These are phyloP conservation scores for Aspergillus olivimuriae DNA, from an alignment of 495 filamentous ascomycete species.

Conservation along the genomic window DNA sequence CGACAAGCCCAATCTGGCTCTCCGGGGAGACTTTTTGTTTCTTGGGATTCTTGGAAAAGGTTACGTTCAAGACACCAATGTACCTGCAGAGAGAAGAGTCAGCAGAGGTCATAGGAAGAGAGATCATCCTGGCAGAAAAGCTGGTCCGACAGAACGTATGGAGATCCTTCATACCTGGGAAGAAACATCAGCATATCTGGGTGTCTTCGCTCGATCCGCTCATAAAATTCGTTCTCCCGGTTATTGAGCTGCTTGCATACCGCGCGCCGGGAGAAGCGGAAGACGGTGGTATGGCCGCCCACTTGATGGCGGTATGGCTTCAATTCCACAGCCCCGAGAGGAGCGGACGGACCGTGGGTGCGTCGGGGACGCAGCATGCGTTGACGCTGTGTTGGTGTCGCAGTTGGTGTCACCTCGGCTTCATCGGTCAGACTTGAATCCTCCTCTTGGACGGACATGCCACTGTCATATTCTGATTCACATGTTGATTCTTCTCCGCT, in stretches of 20 bases:
- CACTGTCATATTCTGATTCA: conserved; percentile 58
- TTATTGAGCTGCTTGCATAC: conserved; percentile 98
- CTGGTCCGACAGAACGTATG: too few relatives aligned
- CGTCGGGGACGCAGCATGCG: conserved; percentile 28
- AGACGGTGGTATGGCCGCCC: conserved; percentile 91
- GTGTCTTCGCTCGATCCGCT: conserved; percentile 85
- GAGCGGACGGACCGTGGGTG: conserved; percentile 39
- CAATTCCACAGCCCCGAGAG: conserved; percentile 86
- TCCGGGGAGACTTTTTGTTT: conserved; percentile 51
- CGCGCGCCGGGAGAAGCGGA: conserved; percentile 88
- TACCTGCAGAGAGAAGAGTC: conserved; percentile 68
- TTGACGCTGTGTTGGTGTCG: conserved; percentile 42
- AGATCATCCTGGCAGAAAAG: too few relatives aligned
- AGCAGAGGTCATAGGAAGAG: too few relatives aligned
- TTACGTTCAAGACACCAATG: conserved; percentile 95
- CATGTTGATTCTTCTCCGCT: conserved; percentile 39
- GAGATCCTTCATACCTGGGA: conserved; percentile 67
- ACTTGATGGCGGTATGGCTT: conserved; percentile 98
- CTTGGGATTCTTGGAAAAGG: conserved; percentile 79
- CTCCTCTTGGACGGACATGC: conserved; percentile 39
- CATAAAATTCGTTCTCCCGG: conserved; percentile 96
- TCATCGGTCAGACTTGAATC: conserved; percentile 52
- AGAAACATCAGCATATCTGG: conserved; percentile 85
- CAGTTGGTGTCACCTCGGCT: conserved; percentile 54
- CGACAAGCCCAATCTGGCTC: conserved; percentile 16